A percentile compares a stretch with the other conserved stretches of the same genome.
phyloP scores from a whole-genome alignment of 164 flowering plant species.

The Vitis rotundifolia region DNA sequence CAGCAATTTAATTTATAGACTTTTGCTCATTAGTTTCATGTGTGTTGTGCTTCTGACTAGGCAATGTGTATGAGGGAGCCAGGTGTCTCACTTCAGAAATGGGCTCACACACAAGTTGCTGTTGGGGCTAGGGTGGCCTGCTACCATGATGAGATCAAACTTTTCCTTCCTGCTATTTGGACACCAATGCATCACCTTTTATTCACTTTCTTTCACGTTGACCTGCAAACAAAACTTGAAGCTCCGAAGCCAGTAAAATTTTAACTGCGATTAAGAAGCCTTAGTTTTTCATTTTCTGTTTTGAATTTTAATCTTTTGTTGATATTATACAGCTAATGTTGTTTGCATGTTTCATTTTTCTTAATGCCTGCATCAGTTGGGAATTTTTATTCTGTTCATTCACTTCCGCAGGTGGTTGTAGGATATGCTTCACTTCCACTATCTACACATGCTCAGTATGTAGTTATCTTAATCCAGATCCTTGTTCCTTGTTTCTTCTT shows the following conservation, averaged over 20 bases:
- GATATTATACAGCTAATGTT: not conserved
- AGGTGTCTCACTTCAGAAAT: conserved; percentile 67
- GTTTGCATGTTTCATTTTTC: not conserved
- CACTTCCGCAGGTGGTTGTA: conserved; percentile 68
- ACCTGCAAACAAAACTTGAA: conserved; percentile 92
- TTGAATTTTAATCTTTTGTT: not conserved
- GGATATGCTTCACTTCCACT: conserved; percentile 93
- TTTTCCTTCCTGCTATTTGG: conserved; percentile 83
- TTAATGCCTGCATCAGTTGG: not conserved
- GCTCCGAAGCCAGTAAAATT: conserved; percentile 92
- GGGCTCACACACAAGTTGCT: conserved; percentile 95
- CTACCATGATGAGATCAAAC: conserved; percentile 94
- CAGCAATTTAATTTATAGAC: not conserved
- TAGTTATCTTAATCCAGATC: conserved; percentile 3
- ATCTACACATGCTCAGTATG: conserved; percentile 89
- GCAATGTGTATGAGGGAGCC: conserved; percentile 84
- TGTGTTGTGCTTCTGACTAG: conserved; percentile 32
- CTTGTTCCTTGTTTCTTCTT: not conserved
- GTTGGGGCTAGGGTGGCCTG: conserved; percentile 81
- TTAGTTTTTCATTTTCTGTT: not conserved
- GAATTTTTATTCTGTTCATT: conserved; percentile 2
- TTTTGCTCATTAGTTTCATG: conserved; percentile 6
- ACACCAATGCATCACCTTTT: conserved; percentile 85
- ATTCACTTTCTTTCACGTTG: conserved; percentile 91
- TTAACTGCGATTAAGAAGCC: not conserved